phyloP scores from a whole-genome alignment of 371 early-diverging fungal species.

The Apophysomyces variabilis region DNA sequence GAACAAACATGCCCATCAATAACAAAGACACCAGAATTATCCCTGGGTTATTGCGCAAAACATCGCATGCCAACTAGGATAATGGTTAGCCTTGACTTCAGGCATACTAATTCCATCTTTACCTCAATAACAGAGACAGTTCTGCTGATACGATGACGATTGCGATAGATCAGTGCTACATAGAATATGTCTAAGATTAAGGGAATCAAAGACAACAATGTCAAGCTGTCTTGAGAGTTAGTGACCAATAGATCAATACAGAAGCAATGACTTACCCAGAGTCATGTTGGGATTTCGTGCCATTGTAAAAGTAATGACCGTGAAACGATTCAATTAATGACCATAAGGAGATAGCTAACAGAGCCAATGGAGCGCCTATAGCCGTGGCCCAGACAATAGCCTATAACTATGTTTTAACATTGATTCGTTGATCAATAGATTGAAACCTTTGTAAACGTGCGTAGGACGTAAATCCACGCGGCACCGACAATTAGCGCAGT shows the following conservation, averaged over 20 bases:
- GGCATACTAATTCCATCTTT: not conserved
- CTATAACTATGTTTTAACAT: slow-evolving; percentile 23
- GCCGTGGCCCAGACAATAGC: slow-evolving; percentile 70
- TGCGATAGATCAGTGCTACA: slow-evolving; percentile 36
- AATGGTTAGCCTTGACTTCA: not conserved
- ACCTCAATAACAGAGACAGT: slow-evolving; percentile 68
- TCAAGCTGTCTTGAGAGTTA: slow-evolving; percentile 37
- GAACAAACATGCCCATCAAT: slow-evolving; percentile 57
- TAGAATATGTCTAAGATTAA: slow-evolving; percentile 53
- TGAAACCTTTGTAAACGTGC: slow-evolving; percentile 56
- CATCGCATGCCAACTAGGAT: slow-evolving; percentile 72
- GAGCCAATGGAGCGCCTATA: slow-evolving; percentile 55
- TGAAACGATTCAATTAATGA: slow-evolving; percentile 55
- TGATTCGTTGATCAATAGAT: not conserved
- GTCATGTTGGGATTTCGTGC: slow-evolving; percentile 15
- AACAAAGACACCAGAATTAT: slow-evolving; percentile 64
- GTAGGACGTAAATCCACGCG: slow-evolving; percentile 58
- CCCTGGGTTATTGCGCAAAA: slow-evolving; percentile 72
- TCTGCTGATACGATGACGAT: slow-evolving; percentile 53
- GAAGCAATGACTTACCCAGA: not conserved
- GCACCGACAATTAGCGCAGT: slow-evolving; percentile 53
- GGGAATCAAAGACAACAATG: slow-evolving; percentile 58
- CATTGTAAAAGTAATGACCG: slow-evolving; percentile 40
- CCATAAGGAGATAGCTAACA: slow-evolving; percentile 63
- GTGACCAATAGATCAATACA: slow-evolving; percentile 5